A percentile compares a stretch with the other conserved stretches of the same genome.
Conservation (phyloP, 179 eudicot species). For the Camellia oleifera region DNA sequence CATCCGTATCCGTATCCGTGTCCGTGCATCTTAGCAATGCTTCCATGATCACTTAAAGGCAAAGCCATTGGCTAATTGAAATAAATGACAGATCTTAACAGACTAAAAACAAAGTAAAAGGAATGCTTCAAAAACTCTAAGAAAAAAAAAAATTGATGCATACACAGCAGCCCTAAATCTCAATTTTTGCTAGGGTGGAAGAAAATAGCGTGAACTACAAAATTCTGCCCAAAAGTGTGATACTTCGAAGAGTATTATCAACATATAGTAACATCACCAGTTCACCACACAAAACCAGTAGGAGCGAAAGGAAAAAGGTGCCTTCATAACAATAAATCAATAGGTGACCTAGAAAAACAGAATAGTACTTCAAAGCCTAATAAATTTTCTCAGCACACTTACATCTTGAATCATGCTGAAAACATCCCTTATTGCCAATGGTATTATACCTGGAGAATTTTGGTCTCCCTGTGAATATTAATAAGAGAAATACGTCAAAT, state of each 20-base stretch:
- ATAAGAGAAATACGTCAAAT: not conserved
- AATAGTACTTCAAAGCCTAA: not conserved
- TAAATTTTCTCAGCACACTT: slow-evolving; percentile 29
- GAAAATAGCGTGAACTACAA: not conserved
- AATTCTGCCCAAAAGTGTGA: not conserved
- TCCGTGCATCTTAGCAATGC: not conserved
- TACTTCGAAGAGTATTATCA: not conserved
- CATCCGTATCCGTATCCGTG: no score
- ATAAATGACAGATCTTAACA: not conserved
- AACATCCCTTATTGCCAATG: slow-evolving; percentile 95
- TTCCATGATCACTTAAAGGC: not conserved
- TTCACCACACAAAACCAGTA: not conserved
- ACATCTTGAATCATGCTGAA: slow-evolving; percentile 99
- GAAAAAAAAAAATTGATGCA: not conserved
- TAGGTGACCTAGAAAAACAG: not conserved
- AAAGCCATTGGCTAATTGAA: not conserved
- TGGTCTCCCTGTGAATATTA: slow-evolving; percentile 76
- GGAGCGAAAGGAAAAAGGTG: not conserved
- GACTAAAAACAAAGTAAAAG: slow-evolving; percentile 2
- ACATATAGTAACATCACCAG: not conserved
- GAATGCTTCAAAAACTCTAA: not conserved
- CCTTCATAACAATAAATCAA: not conserved
- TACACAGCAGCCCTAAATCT: not conserved
- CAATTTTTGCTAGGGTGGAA: not conserved
- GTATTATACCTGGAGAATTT: slow-evolving; percentile 81